A percentile compares a stretch with the other conserved stretches of the same genome.
phyloP scores from a whole-genome alignment of 176 grass and related monocot genomes.

The Pontederia paniculata region DNA sequence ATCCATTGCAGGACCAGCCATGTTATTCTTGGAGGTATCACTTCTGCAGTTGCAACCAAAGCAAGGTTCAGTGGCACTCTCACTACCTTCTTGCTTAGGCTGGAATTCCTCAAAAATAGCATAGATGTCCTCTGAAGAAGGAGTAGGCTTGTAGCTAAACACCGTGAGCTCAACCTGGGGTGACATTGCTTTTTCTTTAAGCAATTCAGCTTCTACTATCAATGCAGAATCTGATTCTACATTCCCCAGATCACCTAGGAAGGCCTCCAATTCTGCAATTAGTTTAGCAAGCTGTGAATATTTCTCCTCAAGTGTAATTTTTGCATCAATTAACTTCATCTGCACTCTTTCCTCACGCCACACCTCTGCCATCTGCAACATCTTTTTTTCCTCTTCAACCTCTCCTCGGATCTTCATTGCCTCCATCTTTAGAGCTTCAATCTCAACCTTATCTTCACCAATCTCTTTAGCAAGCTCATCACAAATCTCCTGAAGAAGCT shows the following conservation, averaged over 20 bases:
- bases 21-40: slow-evolving; percentile 54
- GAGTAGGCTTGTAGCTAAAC: slow-evolving; percentile 66
- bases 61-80: slow-evolving; percentile 57
- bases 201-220: slow-evolving; percentile 49
- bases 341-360: slow-evolving; percentile 93
- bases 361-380: too few species aligned
- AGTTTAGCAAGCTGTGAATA: slow-evolving; percentile 54
- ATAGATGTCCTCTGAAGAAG: slow-evolving; percentile 61
- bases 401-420: slow-evolving; percentile 57
- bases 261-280: slow-evolving; percentile 42
- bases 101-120: slow-evolving; percentile 73
- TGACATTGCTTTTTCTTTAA: slow-evolving; percentile 40
- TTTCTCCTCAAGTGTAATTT: slow-evolving; percentile 72
- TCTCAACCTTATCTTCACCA: slow-evolving; percentile 87
- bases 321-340: slow-evolving; percentile 96
- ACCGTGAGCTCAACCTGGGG: slow-evolving; percentile 42
- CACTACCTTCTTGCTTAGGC: slow-evolving; percentile 35
- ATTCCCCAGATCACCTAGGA: slow-evolving; percentile 34
- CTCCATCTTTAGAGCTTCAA: slow-evolving; percentile 69
- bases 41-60: slow-evolving; percentile 37
- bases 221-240: slow-evolving; percentile 31
- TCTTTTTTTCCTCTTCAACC: slow-evolving; percentile 83
- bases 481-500: slow-evolving; percentile 85
- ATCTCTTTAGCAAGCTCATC: slow-evolving; percentile 89
- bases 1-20: slow-evolving; percentile 49